These are phyloP conservation scores for Cercospora nicotianae DNA, from an alignment of 2,329 filamentous ascomycete species.

Conservation along the genomic window DNA sequence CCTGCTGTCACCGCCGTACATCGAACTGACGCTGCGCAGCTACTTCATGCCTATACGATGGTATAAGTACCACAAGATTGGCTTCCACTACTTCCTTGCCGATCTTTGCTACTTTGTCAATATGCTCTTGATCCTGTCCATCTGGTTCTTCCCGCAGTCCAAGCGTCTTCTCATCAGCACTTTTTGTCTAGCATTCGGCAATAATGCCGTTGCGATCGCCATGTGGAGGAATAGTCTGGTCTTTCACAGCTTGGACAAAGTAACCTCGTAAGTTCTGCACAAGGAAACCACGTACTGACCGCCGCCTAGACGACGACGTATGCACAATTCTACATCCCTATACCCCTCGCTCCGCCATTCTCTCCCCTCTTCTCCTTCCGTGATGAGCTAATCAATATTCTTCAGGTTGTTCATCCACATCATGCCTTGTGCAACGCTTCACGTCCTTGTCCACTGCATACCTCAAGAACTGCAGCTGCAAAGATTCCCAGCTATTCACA, in stretches of 20 bases:
- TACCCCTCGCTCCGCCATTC: neutral
- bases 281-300: constrained; percentile 17
- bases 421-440: constrained; percentile 93
- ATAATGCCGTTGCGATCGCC: constrained; percentile 95
- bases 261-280: constrained; percentile 63
- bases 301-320: constrained; percentile 28
- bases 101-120: constrained; percentile 99
- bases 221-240: constrained; percentile 99
- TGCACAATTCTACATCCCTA: constrained; percentile 7
- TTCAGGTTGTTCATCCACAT: constrained; percentile 90
- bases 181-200: constrained; percentile 90
- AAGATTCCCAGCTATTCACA: constrained; percentile 81
- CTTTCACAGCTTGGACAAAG: constrained; percentile 98
- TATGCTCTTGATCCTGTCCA: constrained; percentile 72
- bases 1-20: neutral
- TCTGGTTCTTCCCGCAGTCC: constrained; percentile 88
- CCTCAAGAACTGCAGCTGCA: constrained; percentile 62
- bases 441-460: constrained; percentile 86
- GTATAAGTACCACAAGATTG: constrained; percentile 85
- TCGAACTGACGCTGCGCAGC: constrained; percentile 40
- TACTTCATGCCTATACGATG: constrained; percentile 98
- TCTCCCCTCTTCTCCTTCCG: neutral
- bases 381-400: constrained; percentile 8
- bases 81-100: constrained; percentile 95
- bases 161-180: constrained; percentile 89